phyloP scores from a whole-genome alignment of 306 rosid genomes.

The Ochetophila trinervis region DNA sequence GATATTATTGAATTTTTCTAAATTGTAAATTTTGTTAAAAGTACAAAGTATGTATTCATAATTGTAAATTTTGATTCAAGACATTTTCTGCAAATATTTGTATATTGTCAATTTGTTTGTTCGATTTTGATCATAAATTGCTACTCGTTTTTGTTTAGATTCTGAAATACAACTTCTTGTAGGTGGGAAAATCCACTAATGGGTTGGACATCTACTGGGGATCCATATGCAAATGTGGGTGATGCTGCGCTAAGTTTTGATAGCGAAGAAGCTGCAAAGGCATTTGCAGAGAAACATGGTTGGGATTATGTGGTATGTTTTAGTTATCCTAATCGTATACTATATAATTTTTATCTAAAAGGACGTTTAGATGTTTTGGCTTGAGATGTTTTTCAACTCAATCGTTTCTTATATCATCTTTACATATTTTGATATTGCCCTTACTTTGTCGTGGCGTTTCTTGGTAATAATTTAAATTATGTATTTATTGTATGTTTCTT shows the following conservation, averaged over 20 bases:
- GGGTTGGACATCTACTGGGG: conserved; percentile 99
- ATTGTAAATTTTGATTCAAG: no score
- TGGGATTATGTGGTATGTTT: conserved; percentile 85
- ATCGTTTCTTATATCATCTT: neutral
- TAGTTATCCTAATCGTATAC: neutral
- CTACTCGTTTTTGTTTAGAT: conserved; percentile 7
- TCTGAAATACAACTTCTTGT: conserved; percentile 22
- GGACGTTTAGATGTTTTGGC: neutral
- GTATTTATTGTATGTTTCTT: neutral
- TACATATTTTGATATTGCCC: neutral
- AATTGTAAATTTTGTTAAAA: no score
- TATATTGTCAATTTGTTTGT: neutral
- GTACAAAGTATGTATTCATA: no score
- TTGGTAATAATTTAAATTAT: neutral
- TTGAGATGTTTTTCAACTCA: neutral
- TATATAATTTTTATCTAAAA: neutral
- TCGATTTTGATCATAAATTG: neutral
- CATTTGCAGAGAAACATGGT: conserved; percentile 87
- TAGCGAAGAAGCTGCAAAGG: conserved; percentile 79
- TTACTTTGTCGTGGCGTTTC: neutral
- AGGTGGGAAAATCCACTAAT: conserved; percentile 99
- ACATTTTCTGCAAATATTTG: neutral
- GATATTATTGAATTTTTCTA: neutral
- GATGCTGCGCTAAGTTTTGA: conserved; percentile 83
- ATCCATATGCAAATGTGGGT: conserved; percentile 90